Percentiles rank a stretch among this genome's conserved stretches.
phyloP scores from a whole-genome alignment of 2,329 filamentous ascomycete species.

The Microcyclosporella mali region DNA sequence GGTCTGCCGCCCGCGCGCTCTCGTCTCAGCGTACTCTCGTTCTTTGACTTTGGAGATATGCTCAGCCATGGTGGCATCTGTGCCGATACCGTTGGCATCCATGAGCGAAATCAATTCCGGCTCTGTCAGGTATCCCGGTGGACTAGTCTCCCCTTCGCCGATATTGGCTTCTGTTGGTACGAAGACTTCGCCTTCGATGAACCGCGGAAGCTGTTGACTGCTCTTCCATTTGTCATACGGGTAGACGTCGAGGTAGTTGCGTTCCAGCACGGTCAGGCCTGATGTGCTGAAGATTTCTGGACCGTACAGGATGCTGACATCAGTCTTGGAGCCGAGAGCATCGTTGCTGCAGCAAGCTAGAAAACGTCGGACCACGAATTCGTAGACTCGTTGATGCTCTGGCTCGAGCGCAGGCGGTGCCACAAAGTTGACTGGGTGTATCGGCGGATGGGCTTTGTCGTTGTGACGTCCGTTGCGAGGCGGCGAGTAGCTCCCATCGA shows the following conservation, averaged over 20 bases:
- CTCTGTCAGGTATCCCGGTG: slow-evolving; percentile 85
- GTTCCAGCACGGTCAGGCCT: slow-evolving; percentile 75
- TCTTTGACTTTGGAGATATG: slow-evolving; percentile 95
- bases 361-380: slow-evolving; percentile 87
- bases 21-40: slow-evolving; percentile 72
- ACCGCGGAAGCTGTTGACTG: slow-evolving; percentile 72
- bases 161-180: slow-evolving; percentile 84
- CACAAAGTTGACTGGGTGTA: slow-evolving; percentile 88
- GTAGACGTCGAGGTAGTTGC: slow-evolving; percentile 93
- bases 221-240: slow-evolving; percentile 95
- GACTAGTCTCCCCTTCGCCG: slow-evolving; percentile 79
- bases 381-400: slow-evolving; percentile 68
- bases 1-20: slow-evolving; percentile 38
- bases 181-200: slow-evolving; percentile 72
- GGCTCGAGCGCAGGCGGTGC: slow-evolving; percentile 54
- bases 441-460: slow-evolving; percentile 94
- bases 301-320: slow-evolving; percentile 78
- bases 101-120: slow-evolving; percentile 92
- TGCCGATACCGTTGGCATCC: slow-evolving; percentile 98
- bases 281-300: slow-evolving; percentile 75
- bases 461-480: slow-evolving; percentile 82
- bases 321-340: slow-evolving; percentile 77
- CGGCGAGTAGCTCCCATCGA: slow-evolving; percentile 69
- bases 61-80: slow-evolving; percentile 97
- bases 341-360: slow-evolving; percentile 94